phyloP scores from a whole-genome alignment of 2,329 filamentous ascomycete genomes.

The Sarocladiaceae sp. region DNA sequence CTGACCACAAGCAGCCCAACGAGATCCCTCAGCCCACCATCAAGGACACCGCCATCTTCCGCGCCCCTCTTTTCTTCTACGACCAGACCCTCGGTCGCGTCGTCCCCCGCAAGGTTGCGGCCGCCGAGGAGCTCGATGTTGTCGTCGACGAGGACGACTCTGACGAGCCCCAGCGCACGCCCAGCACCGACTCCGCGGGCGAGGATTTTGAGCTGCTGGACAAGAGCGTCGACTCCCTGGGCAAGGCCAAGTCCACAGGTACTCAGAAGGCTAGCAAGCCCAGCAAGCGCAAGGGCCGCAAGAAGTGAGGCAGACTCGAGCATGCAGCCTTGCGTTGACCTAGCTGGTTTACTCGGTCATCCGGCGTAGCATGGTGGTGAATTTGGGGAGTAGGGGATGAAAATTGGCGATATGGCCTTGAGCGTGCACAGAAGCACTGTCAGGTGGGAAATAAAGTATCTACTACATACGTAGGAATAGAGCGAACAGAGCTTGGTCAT shows the following conservation, averaged over 20 bases:
- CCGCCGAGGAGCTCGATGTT: constrained; percentile 30
- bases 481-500: no score
- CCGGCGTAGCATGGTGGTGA: background rate
- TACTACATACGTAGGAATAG: no score
- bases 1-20: constrained; percentile 52
- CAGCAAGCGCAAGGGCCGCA: constrained; percentile 44
- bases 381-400: background rate
- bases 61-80: constrained; percentile 70
- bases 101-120: constrained; percentile 31
- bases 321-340: background rate
- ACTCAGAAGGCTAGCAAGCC: constrained; percentile 38
- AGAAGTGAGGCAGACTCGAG: constrained; percentile 41
- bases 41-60: constrained; percentile 74
- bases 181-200: constrained; percentile 50
- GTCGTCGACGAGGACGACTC: constrained; percentile 38
- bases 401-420: no score
- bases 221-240: constrained; percentile 51
- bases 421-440: no score
- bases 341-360: no score
- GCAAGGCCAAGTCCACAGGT: constrained; percentile 44
- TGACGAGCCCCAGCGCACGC: constrained; percentile 43
- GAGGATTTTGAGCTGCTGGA: constrained; percentile 59
- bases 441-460: no score
- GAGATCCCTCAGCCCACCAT: constrained; percentile 74
- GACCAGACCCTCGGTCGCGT: constrained; percentile 46